Evolutionary conservation across 2,329 filamentous ascomycete genomes (phyloP), one percentile per base, ranked within the genome.

Genomic region (Pseudogymnoascus sp.): DNA sequence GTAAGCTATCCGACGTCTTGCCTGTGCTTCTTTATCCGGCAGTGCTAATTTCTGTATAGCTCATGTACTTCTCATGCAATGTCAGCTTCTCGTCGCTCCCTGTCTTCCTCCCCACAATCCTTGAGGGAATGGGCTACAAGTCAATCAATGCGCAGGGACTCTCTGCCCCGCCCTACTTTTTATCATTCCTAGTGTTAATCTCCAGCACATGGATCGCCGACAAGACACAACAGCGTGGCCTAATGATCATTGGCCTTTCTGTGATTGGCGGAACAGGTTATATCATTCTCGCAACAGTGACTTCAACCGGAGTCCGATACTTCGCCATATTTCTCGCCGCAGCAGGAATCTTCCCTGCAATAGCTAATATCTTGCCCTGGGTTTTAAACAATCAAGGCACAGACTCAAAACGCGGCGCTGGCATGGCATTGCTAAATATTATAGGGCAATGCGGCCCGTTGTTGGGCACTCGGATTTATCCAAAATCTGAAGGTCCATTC

Each of bases 281-380:
- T 67, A 74, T 88, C 9, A 74, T 90, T 25, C 81, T 89, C 1
- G 86, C 86, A 0, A 79, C 83, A 0, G 81, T 81, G 28, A 76
- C 76, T 16, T 68, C 71, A 28, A 74, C 76, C 1, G 76, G 70
- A 0, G 73, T 77, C 28, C 77, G 80, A 14, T 83, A 83, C 63
- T 72, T 77, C 0, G 79, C 76, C 2, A 77, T 80, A 1, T 83
- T 78, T 63, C 67, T 83, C 69, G 83, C 84, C 4, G 82, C 85
- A 0, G 79, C 78, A 1, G 85, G 86, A 9, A 82, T 91, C 23
- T 87, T 91, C 52, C 84, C 87, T 0, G 83, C 82, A 68, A 85
- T 91, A 35, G 84, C 85, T 3, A 89, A 90, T 65, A 87, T 88
- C 7, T 81, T 91, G 37, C 87, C 88, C 0, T 89, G 88, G 72